Percentiles rank a stretch among this genome's conserved stretches.
Evolutionary conservation across 176 grass and related monocot species (phyloP).

Genomic region (Carex parvula): DNA sequence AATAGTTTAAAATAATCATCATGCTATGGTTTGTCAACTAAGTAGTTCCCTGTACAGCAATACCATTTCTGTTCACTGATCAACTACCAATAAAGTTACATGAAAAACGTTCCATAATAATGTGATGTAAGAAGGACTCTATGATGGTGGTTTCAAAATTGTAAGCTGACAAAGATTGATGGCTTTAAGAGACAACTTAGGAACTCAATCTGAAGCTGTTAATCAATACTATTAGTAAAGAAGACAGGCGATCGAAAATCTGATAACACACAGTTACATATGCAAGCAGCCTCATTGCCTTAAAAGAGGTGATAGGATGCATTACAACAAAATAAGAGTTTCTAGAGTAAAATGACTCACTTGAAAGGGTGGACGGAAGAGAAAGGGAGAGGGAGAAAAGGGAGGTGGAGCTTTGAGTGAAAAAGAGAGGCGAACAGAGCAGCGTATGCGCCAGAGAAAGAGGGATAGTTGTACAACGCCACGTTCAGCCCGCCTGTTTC

Average conservation of each 20-base stretch:
- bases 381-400: constrained; percentile 67
- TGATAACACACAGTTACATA: not conserved
- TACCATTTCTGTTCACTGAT: not conserved
- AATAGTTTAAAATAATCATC: not conserved
- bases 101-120: not conserved
- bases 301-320: not conserved
- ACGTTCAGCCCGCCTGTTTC: constrained; percentile 37
- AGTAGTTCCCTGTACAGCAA: not conserved
- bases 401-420: constrained; percentile 35
- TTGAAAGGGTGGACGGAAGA: constrained; percentile 71
- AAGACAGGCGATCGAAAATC: too few species aligned
- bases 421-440: constrained; percentile 73
- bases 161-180: too few species aligned
- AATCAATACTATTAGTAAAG: too few species aligned
- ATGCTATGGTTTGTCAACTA: not conserved
- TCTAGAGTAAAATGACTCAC: constrained; percentile 24
- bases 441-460: constrained; percentile 70
- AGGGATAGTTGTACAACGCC: constrained; percentile 87
- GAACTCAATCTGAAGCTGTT: too few species aligned
- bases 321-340: not conserved
- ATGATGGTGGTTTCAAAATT: not conserved
- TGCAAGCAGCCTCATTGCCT: not conserved
- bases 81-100: not conserved
- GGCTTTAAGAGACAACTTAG: too few species aligned
- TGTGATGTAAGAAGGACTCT: not conserved